phyloP scores from a whole-genome alignment of 2,329 filamentous ascomycete genomes.

The Paecilomyces niveus region DNA sequence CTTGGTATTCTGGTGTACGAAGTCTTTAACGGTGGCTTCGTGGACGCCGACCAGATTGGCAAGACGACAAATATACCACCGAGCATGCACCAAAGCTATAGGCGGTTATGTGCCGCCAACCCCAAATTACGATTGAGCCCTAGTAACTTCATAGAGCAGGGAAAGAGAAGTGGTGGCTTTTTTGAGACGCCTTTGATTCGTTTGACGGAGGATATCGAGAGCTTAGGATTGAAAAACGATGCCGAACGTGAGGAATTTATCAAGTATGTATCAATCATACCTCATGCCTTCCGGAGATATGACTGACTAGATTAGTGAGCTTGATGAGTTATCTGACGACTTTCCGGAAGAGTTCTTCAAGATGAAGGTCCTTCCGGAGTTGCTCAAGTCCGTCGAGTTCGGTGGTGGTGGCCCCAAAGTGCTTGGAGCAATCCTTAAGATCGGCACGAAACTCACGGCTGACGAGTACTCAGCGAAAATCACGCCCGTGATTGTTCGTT shows the following conservation, averaged over 20 bases:
- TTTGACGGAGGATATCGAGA: slow-evolving; percentile 87
- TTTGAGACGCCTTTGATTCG: slow-evolving; percentile 92
- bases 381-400: slow-evolving; percentile 98
- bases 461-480: slow-evolving; percentile 85
- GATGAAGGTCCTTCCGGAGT: slow-evolving; percentile 87
- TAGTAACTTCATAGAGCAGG: slow-evolving; percentile 82
- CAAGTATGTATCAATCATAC: slow-evolving; percentile 43
- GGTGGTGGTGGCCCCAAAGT: slow-evolving; percentile 92
- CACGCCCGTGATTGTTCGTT: slow-evolving; percentile 74
- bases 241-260: slow-evolving; percentile 79
- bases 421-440: slow-evolving; percentile 81
- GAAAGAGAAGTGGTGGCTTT: slow-evolving; percentile 72
- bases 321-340: slow-evolving; percentile 82
- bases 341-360: slow-evolving; percentile 98
- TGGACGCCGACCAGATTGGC: slow-evolving; percentile 68
- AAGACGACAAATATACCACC: slow-evolving; percentile 82
- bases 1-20: slow-evolving; percentile 81
- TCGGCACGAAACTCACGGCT: slow-evolving; percentile 74
- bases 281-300: not conserved
- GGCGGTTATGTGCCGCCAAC: slow-evolving; percentile 77
- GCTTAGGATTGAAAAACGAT: slow-evolving; percentile 78
- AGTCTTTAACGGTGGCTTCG: slow-evolving; percentile 81
- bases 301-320: slow-evolving; percentile 45
- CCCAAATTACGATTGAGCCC: slow-evolving; percentile 83
- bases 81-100: slow-evolving; percentile 85